Base-by-base conservation (phyloP, 352 stramenopile species). In the Phytophthora agathidicida region DNA sequence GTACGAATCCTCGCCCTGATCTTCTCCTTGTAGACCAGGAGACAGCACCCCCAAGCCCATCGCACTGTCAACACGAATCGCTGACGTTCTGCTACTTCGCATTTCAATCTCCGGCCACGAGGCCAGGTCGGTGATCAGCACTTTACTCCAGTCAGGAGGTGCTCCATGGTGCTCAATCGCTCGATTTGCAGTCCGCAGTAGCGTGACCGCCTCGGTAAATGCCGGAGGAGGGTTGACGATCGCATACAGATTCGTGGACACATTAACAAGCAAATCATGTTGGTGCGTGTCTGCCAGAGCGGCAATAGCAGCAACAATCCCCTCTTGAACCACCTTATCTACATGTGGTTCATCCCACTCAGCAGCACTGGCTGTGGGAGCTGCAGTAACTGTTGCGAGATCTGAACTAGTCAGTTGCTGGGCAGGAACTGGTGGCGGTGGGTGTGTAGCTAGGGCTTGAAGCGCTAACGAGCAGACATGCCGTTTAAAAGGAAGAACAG, bases 401-500 rank as follows among this genome's bases (percentile, higher is more conserved):
- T 80, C 66, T 32, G 65, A 62, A 37, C 33, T 46, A 10, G 7
- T 60, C n/a, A 33, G 4, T 31, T 45, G 37, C n/a, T 65, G 54
- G 2, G 36, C 30, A 23, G 42, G 37, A 53, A 42, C n/a, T 11
- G 37, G 30, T 3, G 39, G 57, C 72, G 75, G 47, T 20, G 49
- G n/a, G 26, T 80, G 75, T 5, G 69, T 77, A 16, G 81, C 68
- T 20, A 94, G 73, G 11, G 63, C 54, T 35, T 93, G 83, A 27
- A 94, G 61, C 17, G 85, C 65, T 14, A 91, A 54, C 0, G 77
- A 64, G 20, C 80, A 91, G 23, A 91, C 65, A 45, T 94, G 83
- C 17, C 81, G 75, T 71, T 88, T 84, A 39, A 84, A 72, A 5
- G 68, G 49, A 2, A 71, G 68, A 5, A 67, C 54, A 2, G 78